Evolutionary conservation across 495 filamentous ascomycete species (phyloP).

Genomic region (Neurospora sp.): DNA sequence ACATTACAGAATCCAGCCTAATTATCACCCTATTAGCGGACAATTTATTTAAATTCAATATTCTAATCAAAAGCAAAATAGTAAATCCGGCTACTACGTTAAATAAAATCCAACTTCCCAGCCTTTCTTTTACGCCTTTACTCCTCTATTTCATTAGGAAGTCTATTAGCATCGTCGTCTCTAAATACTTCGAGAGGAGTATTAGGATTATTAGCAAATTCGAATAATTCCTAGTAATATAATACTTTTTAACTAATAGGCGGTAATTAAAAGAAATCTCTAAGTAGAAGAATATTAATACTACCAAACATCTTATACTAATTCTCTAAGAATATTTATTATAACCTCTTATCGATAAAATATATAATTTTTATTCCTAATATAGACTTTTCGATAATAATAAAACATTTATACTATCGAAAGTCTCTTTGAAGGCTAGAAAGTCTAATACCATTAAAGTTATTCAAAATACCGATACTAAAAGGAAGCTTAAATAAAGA

Average conservation of each 20-base stretch:
- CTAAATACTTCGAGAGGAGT: neutral
- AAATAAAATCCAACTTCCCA: neutral
- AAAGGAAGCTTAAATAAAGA: neutral
- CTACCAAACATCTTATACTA: neutral
- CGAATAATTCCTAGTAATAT: neutral
- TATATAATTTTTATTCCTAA: no score
- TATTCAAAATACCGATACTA: neutral
- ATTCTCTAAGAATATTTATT: neutral
- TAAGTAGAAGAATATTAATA: neutral
- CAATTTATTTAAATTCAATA: neutral
- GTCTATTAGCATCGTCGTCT: neutral
- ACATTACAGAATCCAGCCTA: neutral
- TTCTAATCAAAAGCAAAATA: neutral
- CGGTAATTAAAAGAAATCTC: neutral
- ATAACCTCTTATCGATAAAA: no score
- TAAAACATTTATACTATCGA: no score
- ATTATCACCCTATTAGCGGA: neutral
- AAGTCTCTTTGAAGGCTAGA: no score
- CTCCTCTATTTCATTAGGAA: neutral
- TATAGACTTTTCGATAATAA: no score
- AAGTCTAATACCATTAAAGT: no score
- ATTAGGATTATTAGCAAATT: neutral
- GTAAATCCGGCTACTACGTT: neutral
- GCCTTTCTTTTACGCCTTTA: neutral
- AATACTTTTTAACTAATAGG: neutral